Base-by-base conservation (phyloP, 1,284 basidiomycete genomes). In the Cerrena zonata region DNA sequence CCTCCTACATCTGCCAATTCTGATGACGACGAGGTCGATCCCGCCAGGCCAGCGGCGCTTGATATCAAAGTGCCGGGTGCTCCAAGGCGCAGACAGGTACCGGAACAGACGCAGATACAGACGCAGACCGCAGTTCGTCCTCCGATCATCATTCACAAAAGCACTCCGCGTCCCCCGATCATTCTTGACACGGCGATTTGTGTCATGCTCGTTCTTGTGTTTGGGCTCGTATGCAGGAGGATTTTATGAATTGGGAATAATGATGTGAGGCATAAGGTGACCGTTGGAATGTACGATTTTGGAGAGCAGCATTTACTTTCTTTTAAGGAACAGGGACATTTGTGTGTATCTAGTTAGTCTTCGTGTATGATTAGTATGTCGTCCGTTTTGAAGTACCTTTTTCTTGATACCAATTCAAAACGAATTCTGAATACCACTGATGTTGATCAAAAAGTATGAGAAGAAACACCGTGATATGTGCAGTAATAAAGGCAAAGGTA, bases 161-260 rank as follows among this genome's bases (percentile, higher is more conserved):
- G 54, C 41, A 48, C 61, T 4, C 58, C 55, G 30, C 73, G 75
- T 48, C 76, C 84, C n/a, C 80, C 82, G n/a, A 59, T 85, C 27
- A 61, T 84, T 23, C 68, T 88, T 22, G 85, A 88, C 63, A 79
- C 77, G 5, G 78, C 78, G 24, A 88, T 88, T 52, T 82, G 83
- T 63, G 71, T 86, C 43, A 68, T 87, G 26, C 66, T 88, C 13
- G 80, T 83, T 7, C 64, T 87, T 45, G 73, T 82, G 46, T 75
- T 82, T 58, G 80, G 77, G 25, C 72, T 88, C 45, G 69, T 87
- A 41, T 83, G 75, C 58, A 74, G 80, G 52, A 72, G 83, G 59
- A 66, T 86, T 55, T 67, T 80, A 54, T 84, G 66, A 74, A 34
- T 34, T n/a, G n/a, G n/a, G n/a, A 11, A 36, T 36, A 10, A 36